Evolutionary conservation across 176 grass and related monocot species (phyloP).

Genomic region (Stipa capillata): DNA sequence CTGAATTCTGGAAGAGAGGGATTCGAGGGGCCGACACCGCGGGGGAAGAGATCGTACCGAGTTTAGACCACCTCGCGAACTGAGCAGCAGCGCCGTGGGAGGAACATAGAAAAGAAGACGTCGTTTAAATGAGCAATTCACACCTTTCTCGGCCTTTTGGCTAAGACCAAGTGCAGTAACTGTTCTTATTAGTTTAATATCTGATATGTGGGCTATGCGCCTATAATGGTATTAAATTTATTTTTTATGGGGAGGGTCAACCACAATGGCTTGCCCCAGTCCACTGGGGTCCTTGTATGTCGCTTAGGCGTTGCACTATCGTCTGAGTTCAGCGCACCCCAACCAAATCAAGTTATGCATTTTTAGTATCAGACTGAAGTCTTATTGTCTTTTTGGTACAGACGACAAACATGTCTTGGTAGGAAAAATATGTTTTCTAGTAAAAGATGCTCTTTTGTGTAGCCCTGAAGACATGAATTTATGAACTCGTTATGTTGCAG

Average conservation of each 20-base stretch:
- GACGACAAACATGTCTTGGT: no score
- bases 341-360: neutral
- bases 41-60: no score
- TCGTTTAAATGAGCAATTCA: neutral
- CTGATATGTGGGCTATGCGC: neutral
- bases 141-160: constrained; percentile 74
- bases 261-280: neutral
- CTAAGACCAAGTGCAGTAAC: constrained; percentile 79
- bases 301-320: neutral
- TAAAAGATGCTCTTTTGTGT: no score
- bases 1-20: no score
- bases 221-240: neutral
- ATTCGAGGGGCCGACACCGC: no score
- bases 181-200: constrained; percentile 20
- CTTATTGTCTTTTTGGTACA: no score
- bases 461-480: no score
- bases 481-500: no score
- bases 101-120: neutral
- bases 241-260: neutral
- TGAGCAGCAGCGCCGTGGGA: neutral
- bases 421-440: no score
- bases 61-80: no score
- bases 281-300: neutral
- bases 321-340: neutral
- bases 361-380: no score